Evolutionary conservation across 2,329 filamentous ascomycete genomes (phyloP), one percentile per base, ranked within the genome.

Genomic region (Cladosporium sphaerospermum): DNA sequence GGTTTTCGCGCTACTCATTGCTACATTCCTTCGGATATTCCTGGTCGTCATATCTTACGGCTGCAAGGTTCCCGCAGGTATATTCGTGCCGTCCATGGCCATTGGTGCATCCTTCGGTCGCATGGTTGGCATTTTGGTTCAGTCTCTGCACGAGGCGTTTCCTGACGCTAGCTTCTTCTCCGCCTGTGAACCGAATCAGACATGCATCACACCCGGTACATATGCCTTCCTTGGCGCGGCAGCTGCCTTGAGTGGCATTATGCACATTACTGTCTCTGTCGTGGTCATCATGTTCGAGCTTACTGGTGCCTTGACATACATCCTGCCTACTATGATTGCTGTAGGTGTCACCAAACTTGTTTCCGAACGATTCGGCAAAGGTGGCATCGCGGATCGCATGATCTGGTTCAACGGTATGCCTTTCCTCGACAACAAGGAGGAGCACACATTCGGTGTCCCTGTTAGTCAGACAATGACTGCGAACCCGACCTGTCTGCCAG

Each of bases 221-320:
- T 99, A 99, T 66, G 93, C 93, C 6, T 95, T 99, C 61, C 78
- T 99, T 0, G 93, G 93, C 40, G 93, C 93, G 4, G 93, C 85
- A 0, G 92, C 93, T 2, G 89, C 93, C 0, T 77, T 99, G 19
- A 92, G 88, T 68, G 93, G 93, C 9, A 96, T 97, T 65, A 99
- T 97, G 92, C 93, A 97, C 70, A 88, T 99, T 57, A 96, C 92
- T 0, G 84, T 99, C 13, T 95, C 91, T 0, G 90, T 99, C 9
- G 92, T 96, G 2, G 93, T 99, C 64, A 99, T 99, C 70, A 97
- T 99, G 93, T 97, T 97, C 65, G 93, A 99, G 71, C 79, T 99
- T 45, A 99, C 93, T 0, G 93, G 93, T n/a, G 93, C 93, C 6
- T 75, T 97, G 56, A 96, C 91, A 1, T 99, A 99, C 66, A 97